phyloP scores from a whole-genome alignment of 2,329 filamentous ascomycete genomes.

The Nemania sp. region DNA sequence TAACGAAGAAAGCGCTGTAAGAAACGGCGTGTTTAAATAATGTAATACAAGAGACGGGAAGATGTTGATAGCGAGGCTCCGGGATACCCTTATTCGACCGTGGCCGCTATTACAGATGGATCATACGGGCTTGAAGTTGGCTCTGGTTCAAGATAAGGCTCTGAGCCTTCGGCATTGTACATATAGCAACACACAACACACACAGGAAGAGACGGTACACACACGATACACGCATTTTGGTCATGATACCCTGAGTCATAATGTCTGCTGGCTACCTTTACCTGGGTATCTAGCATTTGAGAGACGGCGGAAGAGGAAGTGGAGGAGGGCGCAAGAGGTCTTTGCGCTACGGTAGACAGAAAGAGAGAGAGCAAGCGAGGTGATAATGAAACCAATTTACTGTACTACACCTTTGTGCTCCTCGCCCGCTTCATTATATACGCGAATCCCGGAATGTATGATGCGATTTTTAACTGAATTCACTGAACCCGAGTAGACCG shows the following conservation, averaged over 20 bases:
- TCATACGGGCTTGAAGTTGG: too few species aligned
- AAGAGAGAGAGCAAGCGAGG: neutral
- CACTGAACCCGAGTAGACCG: too few species aligned
- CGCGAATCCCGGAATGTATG: too few species aligned
- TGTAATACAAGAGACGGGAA: constrained; percentile 15
- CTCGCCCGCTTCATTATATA: too few species aligned
- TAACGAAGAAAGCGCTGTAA: neutral
- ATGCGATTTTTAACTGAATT: too few species aligned
- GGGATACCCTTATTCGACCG: too few species aligned
- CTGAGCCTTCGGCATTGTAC: constrained; percentile 22
- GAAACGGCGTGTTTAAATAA: constrained; percentile 11
- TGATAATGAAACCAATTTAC: too few species aligned
- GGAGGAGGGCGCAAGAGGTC: neutral
- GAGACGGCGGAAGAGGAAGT: neutral
- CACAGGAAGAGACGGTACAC: neutral
- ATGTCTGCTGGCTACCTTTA: constrained; percentile 30
- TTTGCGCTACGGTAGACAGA: too few species aligned
- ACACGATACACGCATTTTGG: constrained; percentile 28
- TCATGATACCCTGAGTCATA: constrained; percentile 38
- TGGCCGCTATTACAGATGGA: too few species aligned
- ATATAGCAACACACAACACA: constrained; percentile 28
- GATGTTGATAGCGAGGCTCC: constrained; percentile 2
- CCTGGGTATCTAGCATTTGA: neutral
- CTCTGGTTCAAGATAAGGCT: neutral
- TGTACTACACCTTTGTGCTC: too few species aligned